Base-by-base conservation (phyloP, 2,329 filamentous ascomycete species). In the Colletotrichum theobromicola region DNA sequence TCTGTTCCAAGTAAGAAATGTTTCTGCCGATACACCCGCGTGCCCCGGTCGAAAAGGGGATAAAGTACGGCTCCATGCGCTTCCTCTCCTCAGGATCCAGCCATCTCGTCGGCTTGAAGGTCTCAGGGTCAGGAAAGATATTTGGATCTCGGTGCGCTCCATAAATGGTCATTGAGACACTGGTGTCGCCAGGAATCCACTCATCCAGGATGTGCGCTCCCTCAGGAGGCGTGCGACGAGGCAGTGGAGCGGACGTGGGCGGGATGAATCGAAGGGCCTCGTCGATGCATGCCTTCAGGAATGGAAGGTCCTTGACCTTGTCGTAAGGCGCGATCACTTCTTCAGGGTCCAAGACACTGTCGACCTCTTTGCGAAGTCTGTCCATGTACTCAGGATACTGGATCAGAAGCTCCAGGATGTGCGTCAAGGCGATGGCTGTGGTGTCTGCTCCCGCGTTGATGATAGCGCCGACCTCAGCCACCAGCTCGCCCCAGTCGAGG, bases 401-500 rank as follows among this genome's bases (percentile, higher is more conserved):
- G 62, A 91, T 80, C 3, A 92, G 83, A 76, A 87, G 85, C 77
- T 87, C 88, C 79, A 91, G 83, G 42, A 87, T 87, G 75, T 90
- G 89, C 12, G 85, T 84, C 78, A 92, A 85, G 7, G 89, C 83
- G 78, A 83, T 83, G 10, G 81, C 80, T 2, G 88, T 90, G 0
- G 88, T 90, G 24, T 86, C 87, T 4, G 82, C 85, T 6, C 89
- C 89, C 1, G 89, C 89, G 74, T 84, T 85, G 76, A 86, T 86
- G 84, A 91, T 90, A 78, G 87, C 89, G 57, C 80, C 84, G 24
- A 90, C 83, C 77, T 92, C 90, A 18, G 90, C 89, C 0, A 90
- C 85, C 10, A 91, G 87, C 79, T 92, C 90, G 28, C 90, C 90
- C 85, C 85, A 90, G 72, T 90, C 88, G 2, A 92, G 85, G 46